phyloP scores from a whole-genome alignment of 495 filamentous ascomycete species.

The Aspergillus hancockii region DNA sequence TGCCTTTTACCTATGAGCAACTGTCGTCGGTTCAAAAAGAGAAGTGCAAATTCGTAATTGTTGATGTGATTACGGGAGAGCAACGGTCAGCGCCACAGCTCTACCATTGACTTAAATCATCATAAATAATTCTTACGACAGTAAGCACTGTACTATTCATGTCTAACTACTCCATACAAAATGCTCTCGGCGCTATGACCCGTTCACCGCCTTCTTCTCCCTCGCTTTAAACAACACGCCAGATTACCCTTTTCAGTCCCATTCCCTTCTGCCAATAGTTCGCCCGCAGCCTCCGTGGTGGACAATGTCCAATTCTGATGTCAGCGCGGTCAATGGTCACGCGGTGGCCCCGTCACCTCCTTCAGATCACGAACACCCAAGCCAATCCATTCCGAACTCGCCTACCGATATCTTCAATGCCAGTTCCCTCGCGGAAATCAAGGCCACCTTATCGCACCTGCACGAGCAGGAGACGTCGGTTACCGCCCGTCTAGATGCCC shows the following conservation, averaged over 20 bases:
- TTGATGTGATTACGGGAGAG: no score
- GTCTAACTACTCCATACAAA: no score
- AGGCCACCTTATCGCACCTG: conserved; percentile 69
- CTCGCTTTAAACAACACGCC: conserved; percentile 18
- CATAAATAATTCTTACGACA: no score
- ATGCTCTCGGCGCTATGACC: no score
- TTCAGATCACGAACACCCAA: conserved; percentile 14
- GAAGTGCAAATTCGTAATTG: no score
- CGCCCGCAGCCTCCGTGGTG: neutral
- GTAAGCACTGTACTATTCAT: no score
- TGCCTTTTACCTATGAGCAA: neutral
- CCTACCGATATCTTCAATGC: conserved; percentile 62
- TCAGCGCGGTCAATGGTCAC: conserved; percentile 33
- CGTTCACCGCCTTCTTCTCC: conserved; percentile 33
- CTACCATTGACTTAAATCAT: no score
- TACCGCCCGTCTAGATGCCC: conserved; percentile 69
- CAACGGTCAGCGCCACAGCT: no score
- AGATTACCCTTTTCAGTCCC: conserved; percentile 12
- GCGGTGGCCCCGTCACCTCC: conserved; percentile 15
- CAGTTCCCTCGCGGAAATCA: conserved; percentile 75
- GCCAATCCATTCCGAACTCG: conserved; percentile 14
- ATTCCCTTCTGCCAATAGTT: neutral
- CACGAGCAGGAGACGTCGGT: conserved; percentile 73
- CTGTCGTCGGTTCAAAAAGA: conserved; percentile 11
- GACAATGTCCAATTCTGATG: conserved; percentile 27